Evolutionary conservation across 768 basidiomycete genomes (phyloP).

Genomic region (Tylopilus rubrobrunneus): DNA sequence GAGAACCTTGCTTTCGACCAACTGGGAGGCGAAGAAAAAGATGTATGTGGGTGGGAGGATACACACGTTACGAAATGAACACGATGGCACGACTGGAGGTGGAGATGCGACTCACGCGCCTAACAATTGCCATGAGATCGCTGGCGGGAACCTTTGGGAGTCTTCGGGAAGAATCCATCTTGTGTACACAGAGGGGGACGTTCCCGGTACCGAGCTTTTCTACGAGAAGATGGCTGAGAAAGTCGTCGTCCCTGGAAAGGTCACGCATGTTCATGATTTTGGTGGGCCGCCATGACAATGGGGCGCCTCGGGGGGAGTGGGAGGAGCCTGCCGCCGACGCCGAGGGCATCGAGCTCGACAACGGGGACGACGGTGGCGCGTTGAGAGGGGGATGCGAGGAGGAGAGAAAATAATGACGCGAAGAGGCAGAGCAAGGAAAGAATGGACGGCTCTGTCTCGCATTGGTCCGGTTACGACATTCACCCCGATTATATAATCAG

Average conservation of each 20-base stretch:
- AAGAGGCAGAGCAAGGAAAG: constrained; percentile 28
- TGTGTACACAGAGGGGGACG: constrained; percentile 83
- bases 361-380: constrained; percentile 24
- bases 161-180: constrained; percentile 77
- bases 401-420: constrained; percentile 29
- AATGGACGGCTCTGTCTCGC: constrained; percentile 15
- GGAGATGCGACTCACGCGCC: constrained; percentile 57
- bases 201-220: constrained; percentile 81
- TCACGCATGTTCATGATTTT: constrained; percentile 91
- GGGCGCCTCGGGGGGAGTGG: constrained; percentile 19
- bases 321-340: constrained; percentile 24
- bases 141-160: constrained; percentile 72
- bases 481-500: constrained; percentile 22
- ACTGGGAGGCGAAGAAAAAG: constrained; percentile 35
- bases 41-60: constrained; percentile 21
- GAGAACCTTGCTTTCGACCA: constrained; percentile 54
- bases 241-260: constrained; percentile 88
- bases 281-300: constrained; percentile 69
- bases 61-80: constrained; percentile 22
- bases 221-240: constrained; percentile 83
- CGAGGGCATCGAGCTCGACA: constrained; percentile 32
- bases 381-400: constrained; percentile 5
- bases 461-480: constrained; percentile 33
- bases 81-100: constrained; percentile 24
- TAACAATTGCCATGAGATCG: constrained; percentile 66